phyloP scores from a whole-genome alignment of 805 yeast genomes.

The Candida namnaoensis region DNA sequence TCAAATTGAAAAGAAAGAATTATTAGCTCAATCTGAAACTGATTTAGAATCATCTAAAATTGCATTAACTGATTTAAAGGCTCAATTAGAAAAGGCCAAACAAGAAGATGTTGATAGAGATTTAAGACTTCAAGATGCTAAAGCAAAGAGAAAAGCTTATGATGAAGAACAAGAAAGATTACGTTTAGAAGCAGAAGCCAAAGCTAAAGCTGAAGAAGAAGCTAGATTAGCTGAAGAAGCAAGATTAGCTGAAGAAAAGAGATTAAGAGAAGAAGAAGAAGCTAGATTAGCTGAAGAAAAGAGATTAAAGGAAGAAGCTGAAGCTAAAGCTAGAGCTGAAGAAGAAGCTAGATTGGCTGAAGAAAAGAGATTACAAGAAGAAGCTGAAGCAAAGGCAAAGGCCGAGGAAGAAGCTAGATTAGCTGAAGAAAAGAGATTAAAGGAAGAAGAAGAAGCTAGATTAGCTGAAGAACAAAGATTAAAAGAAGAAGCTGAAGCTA shows the following conservation, averaged over 20 bases:
- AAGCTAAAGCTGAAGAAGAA: slow-evolving; percentile 3
- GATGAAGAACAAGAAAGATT: slow-evolving; percentile 11
- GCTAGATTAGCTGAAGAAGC: slow-evolving; percentile 3
- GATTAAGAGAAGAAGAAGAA: not conserved
- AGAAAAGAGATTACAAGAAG: slow-evolving; percentile 4
- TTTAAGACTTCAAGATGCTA: slow-evolving; percentile 15
- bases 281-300: too few relatives aligned
- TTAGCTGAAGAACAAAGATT: not conserved
- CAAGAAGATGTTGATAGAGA: slow-evolving; percentile 12
- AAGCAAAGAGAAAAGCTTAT: slow-evolving; percentile 12
- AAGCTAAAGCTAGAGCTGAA: not conserved
- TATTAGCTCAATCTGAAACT: slow-evolving; percentile 8
- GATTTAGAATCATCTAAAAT: slow-evolving; percentile 10
- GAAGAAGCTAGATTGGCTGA: too few relatives aligned
- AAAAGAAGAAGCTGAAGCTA: not conserved
- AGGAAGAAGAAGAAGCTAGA: not conserved
- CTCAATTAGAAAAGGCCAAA: slow-evolving; percentile 12
- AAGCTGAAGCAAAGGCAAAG: not conserved
- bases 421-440: not conserved
- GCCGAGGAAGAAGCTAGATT: slow-evolving; percentile 3
- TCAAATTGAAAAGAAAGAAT: slow-evolving; percentile 3
- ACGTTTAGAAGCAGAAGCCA: slow-evolving; percentile 8
- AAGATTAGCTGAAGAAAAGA: slow-evolving; percentile 1
- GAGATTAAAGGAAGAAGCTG: slow-evolving; percentile 1
- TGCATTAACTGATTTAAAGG: slow-evolving; percentile 9